Conservation (phyloP, 768 basidiomycete genomes). For the Lactifluus hygrophoroides region DNA sequence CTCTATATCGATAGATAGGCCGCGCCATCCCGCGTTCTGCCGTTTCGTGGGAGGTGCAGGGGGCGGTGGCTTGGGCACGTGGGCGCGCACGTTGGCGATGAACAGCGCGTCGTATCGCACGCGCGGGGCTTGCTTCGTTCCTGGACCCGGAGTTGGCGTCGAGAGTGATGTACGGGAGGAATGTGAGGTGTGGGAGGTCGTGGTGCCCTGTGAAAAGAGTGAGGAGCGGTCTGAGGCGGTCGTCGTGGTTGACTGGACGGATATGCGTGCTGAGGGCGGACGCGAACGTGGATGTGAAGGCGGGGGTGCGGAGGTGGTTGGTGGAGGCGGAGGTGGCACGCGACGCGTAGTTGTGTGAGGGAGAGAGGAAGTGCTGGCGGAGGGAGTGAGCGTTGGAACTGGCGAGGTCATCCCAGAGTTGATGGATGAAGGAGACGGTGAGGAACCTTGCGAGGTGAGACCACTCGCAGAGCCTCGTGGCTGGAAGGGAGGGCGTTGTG, state of each 20-base stretch:
- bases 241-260: slow-evolving; percentile 27
- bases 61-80: slow-evolving; percentile 26
- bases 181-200: slow-evolving; percentile 36
- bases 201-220: slow-evolving; percentile 37
- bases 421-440: slow-evolving; percentile 23
- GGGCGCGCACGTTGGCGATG: slow-evolving; percentile 19
- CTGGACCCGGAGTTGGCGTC: background rate
- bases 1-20: slow-evolving; percentile 54
- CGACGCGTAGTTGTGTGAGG: slow-evolving; percentile 10
- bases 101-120: slow-evolving; percentile 28
- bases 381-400: background rate
- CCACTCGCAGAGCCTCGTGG: background rate
- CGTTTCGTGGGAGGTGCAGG: slow-evolving; percentile 34
- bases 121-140: slow-evolving; percentile 20
- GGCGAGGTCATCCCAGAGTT: slow-evolving; percentile 37
- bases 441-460: slow-evolving; percentile 15
- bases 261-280: slow-evolving; percentile 27
- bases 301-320: background rate
- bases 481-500: slow-evolving; percentile 9
- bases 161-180: slow-evolving; percentile 20
- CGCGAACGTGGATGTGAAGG: slow-evolving; percentile 13
- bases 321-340: background rate
- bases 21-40: slow-evolving; percentile 63
- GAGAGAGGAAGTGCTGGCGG: background rate
- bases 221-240: slow-evolving; percentile 20